These are phyloP conservation scores for Suillus bovinus DNA, from an alignment of 768 basidiomycete genomes.

Conservation along the genomic window DNA sequence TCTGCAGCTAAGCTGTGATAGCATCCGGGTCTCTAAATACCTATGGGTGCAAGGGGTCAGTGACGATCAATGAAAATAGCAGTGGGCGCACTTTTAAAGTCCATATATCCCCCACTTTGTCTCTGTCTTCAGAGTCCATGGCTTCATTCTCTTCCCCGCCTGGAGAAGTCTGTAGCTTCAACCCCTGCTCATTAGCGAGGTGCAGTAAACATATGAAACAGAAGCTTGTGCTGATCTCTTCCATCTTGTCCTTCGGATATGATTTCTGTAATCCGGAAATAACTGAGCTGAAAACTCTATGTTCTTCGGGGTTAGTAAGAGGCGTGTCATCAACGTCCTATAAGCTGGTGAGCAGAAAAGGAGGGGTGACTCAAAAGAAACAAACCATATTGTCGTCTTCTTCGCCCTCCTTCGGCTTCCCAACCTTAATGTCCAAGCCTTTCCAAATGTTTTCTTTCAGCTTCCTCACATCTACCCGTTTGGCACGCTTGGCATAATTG, in stretches of 20 bases:
- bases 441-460: constrained; percentile 99
- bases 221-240: constrained; percentile 98
- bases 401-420: constrained; percentile 33
- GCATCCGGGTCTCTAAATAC: constrained; percentile 48
- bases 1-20: constrained; percentile 19
- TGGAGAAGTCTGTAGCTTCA: constrained; percentile 68
- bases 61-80: constrained; percentile 3
- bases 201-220: constrained; percentile 98
- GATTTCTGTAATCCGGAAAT: constrained; percentile 77
- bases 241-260: constrained; percentile 94
- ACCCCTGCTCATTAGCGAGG: constrained; percentile 93
- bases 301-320: constrained; percentile 64
- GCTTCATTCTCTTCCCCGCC: constrained; percentile 37
- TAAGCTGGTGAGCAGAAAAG: neutral
- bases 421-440: constrained; percentile 75
- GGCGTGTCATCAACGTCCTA: constrained; percentile 56
- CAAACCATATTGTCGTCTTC: constrained; percentile 57
- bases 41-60: constrained; percentile 23
- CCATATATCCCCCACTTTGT: constrained; percentile 72
- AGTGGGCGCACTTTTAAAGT: constrained; percentile 57
- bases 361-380: constrained; percentile 7
- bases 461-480: constrained; percentile 94
- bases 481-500: constrained; percentile 93
- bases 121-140: constrained; percentile 39
- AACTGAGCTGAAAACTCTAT: constrained; percentile 75